Evolutionary conservation across 371 early-diverging fungal genomes (phyloP).

Genomic region (Zychaea mexicana): DNA sequence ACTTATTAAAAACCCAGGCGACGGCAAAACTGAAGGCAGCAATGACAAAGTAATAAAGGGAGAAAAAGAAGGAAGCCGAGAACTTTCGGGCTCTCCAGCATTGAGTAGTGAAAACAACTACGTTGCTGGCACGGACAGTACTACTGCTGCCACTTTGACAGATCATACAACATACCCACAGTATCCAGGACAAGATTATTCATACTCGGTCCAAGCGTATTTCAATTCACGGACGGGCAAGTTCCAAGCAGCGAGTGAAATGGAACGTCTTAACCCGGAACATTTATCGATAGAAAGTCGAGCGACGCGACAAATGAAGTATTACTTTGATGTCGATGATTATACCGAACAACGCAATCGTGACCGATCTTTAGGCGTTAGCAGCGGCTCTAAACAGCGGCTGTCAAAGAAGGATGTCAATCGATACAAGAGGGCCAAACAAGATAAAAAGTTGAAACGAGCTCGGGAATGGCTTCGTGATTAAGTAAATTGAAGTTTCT

Average conservation of each 20-base stretch:
- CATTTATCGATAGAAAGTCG: slow-evolving; percentile 37
- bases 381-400: slow-evolving; percentile 18
- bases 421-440: slow-evolving; percentile 42
- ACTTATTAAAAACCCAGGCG: slow-evolving; percentile 3
- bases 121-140: too few relatives aligned
- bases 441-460: slow-evolving; percentile 45
- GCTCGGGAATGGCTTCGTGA: slow-evolving; percentile 44
- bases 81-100: neutral
- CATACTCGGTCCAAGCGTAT: slow-evolving; percentile 45
- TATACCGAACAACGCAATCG: slow-evolving; percentile 42
- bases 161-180: slow-evolving; percentile 1
- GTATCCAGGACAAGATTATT: slow-evolving; percentile 5
- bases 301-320: slow-evolving; percentile 47
- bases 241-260: slow-evolving; percentile 47
- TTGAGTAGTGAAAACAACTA: too few relatives aligned
- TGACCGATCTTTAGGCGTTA: slow-evolving; percentile 12
- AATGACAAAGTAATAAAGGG: neutral
- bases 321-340: slow-evolving; percentile 51
- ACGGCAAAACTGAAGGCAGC: too few relatives aligned
- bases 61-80: neutral
- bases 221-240: slow-evolving; percentile 56
- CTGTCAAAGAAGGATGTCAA: slow-evolving; percentile 45
- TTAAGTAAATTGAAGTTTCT: slow-evolving; percentile 9
- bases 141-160: neutral
- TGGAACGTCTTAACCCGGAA: slow-evolving; percentile 41